Evolutionary conservation across 2,329 filamentous ascomycete species (phyloP), one percentile per base, ranked within the genome.

Genomic region (Didymosphaeria variabile): DNA sequence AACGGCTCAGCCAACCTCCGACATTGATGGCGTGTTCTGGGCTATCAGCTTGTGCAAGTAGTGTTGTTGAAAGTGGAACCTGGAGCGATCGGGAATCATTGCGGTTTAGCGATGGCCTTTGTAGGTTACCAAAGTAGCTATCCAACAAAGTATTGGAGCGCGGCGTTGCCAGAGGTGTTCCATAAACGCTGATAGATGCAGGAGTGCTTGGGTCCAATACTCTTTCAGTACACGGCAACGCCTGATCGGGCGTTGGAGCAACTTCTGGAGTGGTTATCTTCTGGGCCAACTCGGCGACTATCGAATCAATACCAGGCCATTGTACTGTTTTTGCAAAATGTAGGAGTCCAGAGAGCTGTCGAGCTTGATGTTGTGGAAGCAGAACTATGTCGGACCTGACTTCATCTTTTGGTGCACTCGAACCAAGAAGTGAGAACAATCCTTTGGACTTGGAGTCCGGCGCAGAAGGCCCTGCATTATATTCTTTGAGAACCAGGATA

Each of bases 1-100:
- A 83, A 31, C 84, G 81, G 55, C 83, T 86, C 3, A 87, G 77
- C 85, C 85, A 87, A 10, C 85, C 84, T 38, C 83, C 79, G 31
- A 80, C 72, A 26, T 81, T 76, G 42, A 69, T 17, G 7, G 62
- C 38, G 31, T 69, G 61, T 8, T 66, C 59, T 55, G 69, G 57
- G 49, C 54, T 61, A 36, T 69, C 63, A 15, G 63, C 58, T 32
- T 63, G 58, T 9, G 64, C 55, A 1, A 68, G 46, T 3, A 72
- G 55, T 0, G 66, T 68, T 8, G 64, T 68, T 0, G 75, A 75
- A 7, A 77, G 67, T 2, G 75, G 74, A 5, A 79, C 60, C 15
- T 71, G 72, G 2, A 78, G 57, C 15, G 73, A 69, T 17, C 70
- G 73, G 19, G 72, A 73, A 49, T 69, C 69, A 36, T 64, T 69